Percentiles rank a stretch among this genome's conserved stretches.
phyloP scores from a whole-genome alignment of 768 basidiomycete genomes.

The Cyclocybe aegerita region DNA sequence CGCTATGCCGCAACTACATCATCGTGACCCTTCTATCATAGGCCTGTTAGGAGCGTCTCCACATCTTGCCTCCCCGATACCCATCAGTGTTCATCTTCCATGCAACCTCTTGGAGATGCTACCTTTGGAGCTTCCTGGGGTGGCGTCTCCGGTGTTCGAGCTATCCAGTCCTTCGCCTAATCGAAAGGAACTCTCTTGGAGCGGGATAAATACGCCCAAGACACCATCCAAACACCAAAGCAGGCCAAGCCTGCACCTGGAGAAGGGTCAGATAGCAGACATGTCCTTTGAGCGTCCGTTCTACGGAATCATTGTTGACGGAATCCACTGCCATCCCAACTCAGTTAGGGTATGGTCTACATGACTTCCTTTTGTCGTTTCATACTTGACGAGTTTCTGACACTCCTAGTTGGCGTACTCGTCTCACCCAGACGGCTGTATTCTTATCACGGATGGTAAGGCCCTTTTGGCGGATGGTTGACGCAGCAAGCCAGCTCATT shows the following conservation, averaged over 20 bases:
- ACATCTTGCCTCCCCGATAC: conserved; percentile 40
- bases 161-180: conserved; percentile 1
- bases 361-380: background rate
- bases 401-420: conserved; percentile 72
- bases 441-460: conserved; percentile 87
- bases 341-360: conserved; percentile 68
- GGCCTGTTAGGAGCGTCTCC: conserved; percentile 82
- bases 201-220: conserved; percentile 20
- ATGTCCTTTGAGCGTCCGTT: conserved; percentile 70
- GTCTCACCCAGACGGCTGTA: conserved; percentile 80
- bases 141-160: conserved; percentile 16
- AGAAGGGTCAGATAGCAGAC: conserved; percentile 49
- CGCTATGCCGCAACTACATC: conserved; percentile 88
- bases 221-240: conserved; percentile 18
- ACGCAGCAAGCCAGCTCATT: background rate
- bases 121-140: conserved; percentile 7
- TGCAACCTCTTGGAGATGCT: conserved; percentile 13
- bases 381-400: background rate
- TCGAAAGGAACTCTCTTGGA: conserved; percentile 13
- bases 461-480: conserved; percentile 1
- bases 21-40: conserved; percentile 90
- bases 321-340: conserved; percentile 88
- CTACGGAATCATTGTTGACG: conserved; percentile 90
- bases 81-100: conserved; percentile 13
- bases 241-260: conserved; percentile 38